These are phyloP conservation scores for Deinandra increscens DNA, from an alignment of 129 eudicot genomes.

Conservation along the genomic window DNA sequence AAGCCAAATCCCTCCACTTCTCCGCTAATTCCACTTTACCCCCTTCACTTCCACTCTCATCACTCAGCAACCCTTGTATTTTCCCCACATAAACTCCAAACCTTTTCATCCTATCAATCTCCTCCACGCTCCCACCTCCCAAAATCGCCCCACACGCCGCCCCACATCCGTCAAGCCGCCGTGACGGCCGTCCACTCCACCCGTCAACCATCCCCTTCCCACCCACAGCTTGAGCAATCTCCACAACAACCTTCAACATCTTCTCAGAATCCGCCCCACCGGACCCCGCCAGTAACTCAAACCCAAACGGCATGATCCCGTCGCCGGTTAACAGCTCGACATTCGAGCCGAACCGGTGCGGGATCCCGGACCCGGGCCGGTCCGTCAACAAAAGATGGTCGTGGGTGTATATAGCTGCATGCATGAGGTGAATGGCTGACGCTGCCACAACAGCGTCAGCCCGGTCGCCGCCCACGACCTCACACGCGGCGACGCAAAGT, in stretches of 20 bases:
- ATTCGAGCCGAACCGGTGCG: constrained; percentile 36
- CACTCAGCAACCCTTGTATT: constrained; percentile 36
- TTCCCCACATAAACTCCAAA: constrained; percentile 53
- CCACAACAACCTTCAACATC: constrained; percentile 46
- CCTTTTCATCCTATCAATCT: constrained; percentile 50
- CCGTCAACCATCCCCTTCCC: constrained; percentile 38
- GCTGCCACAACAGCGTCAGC: constrained; percentile 59
- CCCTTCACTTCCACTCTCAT: constrained; percentile 17
- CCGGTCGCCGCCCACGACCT: constrained; percentile 54
- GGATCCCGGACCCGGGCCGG: not conserved
- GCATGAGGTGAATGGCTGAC: constrained; percentile 65
- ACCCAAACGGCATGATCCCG: constrained; percentile 58
- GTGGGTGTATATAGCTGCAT: constrained; percentile 48
- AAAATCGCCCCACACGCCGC: constrained; percentile 71
- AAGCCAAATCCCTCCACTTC: constrained; percentile 40
- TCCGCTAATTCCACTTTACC: constrained; percentile 17
- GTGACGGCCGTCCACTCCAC: constrained; percentile 20
- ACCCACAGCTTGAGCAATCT: constrained; percentile 48
- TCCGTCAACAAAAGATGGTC: constrained; percentile 34
- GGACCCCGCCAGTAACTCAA: constrained; percentile 49
- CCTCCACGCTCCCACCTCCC: constrained; percentile 63
- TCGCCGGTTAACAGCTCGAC: constrained; percentile 62
- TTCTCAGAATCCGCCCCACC: constrained; percentile 21
- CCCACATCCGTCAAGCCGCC: constrained; percentile 52
- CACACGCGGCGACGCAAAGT: constrained; percentile 70